Base-by-base conservation (phyloP, 2,329 filamentous ascomycete genomes). In the Calycina marina region DNA sequence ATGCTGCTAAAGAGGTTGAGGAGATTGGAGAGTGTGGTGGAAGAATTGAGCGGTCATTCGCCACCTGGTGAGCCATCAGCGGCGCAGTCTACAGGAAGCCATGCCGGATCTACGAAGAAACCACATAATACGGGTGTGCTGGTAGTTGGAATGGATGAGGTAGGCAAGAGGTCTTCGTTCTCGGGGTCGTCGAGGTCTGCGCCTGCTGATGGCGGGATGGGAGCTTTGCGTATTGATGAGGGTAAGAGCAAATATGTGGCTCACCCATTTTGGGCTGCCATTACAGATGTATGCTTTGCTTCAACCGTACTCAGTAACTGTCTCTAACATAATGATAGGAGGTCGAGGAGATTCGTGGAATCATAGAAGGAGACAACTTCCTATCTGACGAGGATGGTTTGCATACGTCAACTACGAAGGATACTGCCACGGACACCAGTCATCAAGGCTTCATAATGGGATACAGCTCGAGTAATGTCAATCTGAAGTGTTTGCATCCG, bases 21-120 rank as follows among this genome's bases (percentile, higher is more conserved):
- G 39, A 77, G 80, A 52, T 56, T 86, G 15, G 80, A 86, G 52
- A 77, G 77, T 27, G 81, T 86, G 16, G 80, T 86, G 11, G 69
- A 77, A 51, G 72, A 77, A 41, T 52, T 77, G 31, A 77, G 72
- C 50, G 67, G 71, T 5, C 36, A 45, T 14, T 50, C 46, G 5
- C 48, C 49, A 1, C 30, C 32, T 11, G 20, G 20, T 2, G 49
- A 45, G 33, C 40, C 47, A 10, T 36, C 40, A 28, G 46, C 47
- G 11, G 34, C 38, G 1, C 41, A 32, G 34, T 41, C 49, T 32
- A 37, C 30, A 3, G 48, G 47, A 13, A 33, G 12, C 5, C 31
- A 41, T 18, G 15, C 37, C 10, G 17, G 20, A 3, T 26, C 14
- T 18, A 26, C 14, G 3, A 30, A 33, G 9, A 38, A 34, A 14